Base-by-base conservation (phyloP, 306 rosid species). In the Begonia masoniana region DNA sequence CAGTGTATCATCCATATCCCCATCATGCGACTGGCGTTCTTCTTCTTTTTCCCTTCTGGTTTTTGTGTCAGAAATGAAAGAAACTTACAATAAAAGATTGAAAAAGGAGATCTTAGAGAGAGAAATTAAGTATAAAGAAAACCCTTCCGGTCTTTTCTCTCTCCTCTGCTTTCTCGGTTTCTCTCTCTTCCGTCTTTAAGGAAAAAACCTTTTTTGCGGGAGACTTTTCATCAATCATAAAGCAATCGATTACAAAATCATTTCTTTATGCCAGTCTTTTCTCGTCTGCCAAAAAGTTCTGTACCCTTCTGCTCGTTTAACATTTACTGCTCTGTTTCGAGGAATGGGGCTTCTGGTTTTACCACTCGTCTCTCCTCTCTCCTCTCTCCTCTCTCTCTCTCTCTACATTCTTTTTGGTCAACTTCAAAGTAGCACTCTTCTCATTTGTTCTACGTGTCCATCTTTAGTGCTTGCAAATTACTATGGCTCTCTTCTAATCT, bases 171-270 rank as follows among this genome's bases (percentile, higher is more conserved):
- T 31, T 5, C 39, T 31, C 39, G 54, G 58, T 60, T 31, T 31
- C 39, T 31, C 39, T 31, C 39, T 31, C 39, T 31, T 31, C 39
- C 39, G 0, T 31, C 39, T 31, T 31, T 31, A 31, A 31, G 9
- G 8, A 31, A 31, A 31, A 7, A 7, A 4, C 9, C 9, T 3
- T 31, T 31, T 31, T 31, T 31, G 2, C 8, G 9, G 45, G n/a
- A 19, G 6, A 1, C 6, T 26, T 31, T n/a, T 74, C 46, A 65
- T 69, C 87, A 87, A 87, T 87, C 89, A 87, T 87, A 83, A 76
- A 87, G 89, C 87, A 81, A 83, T 87, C 84, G 94, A 87, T 87
- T 81, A 87, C 94, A 87, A 83, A 87, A 83, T 87, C 78, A 87
- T 86, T 78, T 87, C 70, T 68, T 78, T 64, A 78, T 80, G 80